Base-by-base conservation (phyloP, 2,329 filamentous ascomycete species). In the Claviceps lovelessii region DNA sequence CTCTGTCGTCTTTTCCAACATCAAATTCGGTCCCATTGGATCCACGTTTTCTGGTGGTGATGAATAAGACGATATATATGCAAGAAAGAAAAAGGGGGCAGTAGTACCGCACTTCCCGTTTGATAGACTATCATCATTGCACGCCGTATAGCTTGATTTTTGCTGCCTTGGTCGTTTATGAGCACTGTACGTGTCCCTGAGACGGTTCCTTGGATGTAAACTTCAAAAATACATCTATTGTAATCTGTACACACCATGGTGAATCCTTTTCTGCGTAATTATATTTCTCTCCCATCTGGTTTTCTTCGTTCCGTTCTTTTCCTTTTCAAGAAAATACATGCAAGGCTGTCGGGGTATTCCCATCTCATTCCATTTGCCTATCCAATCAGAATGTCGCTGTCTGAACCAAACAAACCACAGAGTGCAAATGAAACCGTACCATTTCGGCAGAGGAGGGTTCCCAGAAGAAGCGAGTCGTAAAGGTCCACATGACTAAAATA, bases 1-100 rank as follows among this genome's bases (percentile, higher is more conserved):
- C 53, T 71, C 71, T 61, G 79, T 83, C 53, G 65, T 71, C 58
- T 83, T 73, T 71, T 80, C 77, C 60, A 80, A 81, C 72, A 80
- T 81, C 72, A 76, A 74, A 68, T 73, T 79, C 61, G 79, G 68
- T 35, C 72, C 77, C 56, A 76, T 82, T 63, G 73, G 73, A 63
- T 77, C 74, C 49, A 82, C 79, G 61, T 79, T 72, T 51, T 31
- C 45, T 17, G 11, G 6, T 7, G 11, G 44, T 23, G 23, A 23
- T 23, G 23, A 23, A 23, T 23, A 23, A 23, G 23, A 23, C 23
- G 23, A 23, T 23, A 23, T 23, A 23, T 23, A 23, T 23, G 23
- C 23, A 23, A 23, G 23, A 23, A 23, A 23, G 23, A 2, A 23
- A 23, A 23, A 23, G 23, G 23, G 1, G 23, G 23, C 23, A 23